A percentile compares a stretch with the other conserved stretches of the same genome.
These are phyloP conservation scores for Chlamydomonas sphaeroides DNA, from an alignment of 139 green algal species.

Conservation along the genomic window DNA sequence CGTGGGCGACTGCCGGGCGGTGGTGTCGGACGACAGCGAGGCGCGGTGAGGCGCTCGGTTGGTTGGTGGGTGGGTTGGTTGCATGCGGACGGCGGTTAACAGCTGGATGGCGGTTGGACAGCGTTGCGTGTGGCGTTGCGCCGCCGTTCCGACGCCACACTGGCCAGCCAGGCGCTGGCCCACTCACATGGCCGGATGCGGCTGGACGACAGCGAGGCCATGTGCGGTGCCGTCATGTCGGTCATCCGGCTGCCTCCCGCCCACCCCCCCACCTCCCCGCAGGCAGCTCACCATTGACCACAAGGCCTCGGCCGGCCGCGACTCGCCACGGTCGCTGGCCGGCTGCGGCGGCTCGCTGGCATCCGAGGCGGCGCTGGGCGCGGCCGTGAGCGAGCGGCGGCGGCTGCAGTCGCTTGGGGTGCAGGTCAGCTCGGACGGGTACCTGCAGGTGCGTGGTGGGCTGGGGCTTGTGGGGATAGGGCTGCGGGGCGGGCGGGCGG, in stretches of 20 bases:
- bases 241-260: no score
- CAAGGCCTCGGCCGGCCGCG: background rate
- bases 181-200: no score
- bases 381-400: slow-evolving; percentile 12
- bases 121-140: no score
- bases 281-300: slow-evolving; percentile 33
- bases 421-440: slow-evolving; percentile 31
- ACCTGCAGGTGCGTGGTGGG: slow-evolving; percentile 44
- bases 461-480: no score
- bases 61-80: background rate
- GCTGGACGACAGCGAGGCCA: no score
- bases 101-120: background rate
- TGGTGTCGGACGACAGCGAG: slow-evolving; percentile 39
- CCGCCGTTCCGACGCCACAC: no score
- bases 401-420: slow-evolving; percentile 24
- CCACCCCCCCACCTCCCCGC: background rate
- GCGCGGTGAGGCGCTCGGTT: background rate
- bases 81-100: background rate
- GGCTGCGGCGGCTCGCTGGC: background rate
- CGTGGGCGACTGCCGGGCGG: slow-evolving; percentile 64
- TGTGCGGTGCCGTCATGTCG: no score
- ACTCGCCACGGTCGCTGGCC: background rate
- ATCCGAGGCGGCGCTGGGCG: background rate
- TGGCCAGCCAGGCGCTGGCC: no score
- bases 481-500: no score